Conservation (phyloP, 2,329 filamentous ascomycete species). For the Pseudogymnoascus sp. region DNA sequence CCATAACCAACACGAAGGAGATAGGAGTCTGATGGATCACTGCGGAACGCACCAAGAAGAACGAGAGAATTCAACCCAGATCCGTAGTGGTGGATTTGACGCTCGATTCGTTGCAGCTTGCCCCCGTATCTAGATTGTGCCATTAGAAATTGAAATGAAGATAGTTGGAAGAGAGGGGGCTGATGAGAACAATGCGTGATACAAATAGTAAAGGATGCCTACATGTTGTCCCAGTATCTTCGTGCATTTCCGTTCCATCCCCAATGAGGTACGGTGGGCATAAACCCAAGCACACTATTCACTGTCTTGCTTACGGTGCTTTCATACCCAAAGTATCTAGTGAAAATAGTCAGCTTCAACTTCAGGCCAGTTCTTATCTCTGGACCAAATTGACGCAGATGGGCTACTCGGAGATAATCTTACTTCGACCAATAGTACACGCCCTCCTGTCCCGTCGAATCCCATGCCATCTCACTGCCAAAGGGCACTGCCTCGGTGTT, state of each 20-base stretch:
- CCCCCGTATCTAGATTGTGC: conserved; percentile 11
- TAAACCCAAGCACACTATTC: conserved; percentile 48
- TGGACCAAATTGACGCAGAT: conserved; percentile 27
- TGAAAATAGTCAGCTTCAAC: not conserved
- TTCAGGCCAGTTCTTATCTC: not conserved
- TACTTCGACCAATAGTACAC: conserved; percentile 49
- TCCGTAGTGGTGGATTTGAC: conserved; percentile 55
- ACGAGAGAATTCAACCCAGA: conserved; percentile 51
- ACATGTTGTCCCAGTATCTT: conserved; percentile 54
- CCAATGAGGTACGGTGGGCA: conserved; percentile 53
- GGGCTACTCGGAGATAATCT: not conserved
- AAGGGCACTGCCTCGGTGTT: conserved; percentile 45
- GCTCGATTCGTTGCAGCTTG: conserved; percentile 36
- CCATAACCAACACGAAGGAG: conserved; percentile 48
- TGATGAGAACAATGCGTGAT: not conserved
- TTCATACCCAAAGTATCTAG: conserved; percentile 41
- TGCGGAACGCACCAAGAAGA: conserved; percentile 44
- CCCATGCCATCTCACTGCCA: conserved; percentile 57
- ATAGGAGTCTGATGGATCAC: conserved; percentile 40
- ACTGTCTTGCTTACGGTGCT: conserved; percentile 45
- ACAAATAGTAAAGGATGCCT: not conserved
- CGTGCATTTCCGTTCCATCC: conserved; percentile 56
- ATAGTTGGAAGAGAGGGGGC: not conserved
- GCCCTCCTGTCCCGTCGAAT: conserved; percentile 54
- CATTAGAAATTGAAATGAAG: not conserved